Conservation (phyloP, 2,329 filamentous ascomycete species). For the Pezicula neosporulosa region DNA sequence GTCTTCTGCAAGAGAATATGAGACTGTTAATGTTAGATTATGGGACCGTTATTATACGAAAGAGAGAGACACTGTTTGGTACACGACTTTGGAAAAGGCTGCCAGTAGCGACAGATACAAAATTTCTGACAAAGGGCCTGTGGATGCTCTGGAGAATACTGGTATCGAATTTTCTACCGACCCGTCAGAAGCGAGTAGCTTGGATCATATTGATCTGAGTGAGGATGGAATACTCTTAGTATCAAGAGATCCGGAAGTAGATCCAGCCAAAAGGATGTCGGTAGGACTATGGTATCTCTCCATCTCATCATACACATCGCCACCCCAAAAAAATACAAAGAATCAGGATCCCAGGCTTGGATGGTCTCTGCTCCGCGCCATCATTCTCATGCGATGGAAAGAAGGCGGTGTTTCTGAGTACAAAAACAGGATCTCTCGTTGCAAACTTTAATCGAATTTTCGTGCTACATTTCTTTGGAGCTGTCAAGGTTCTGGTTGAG, state of each 20-base stretch:
- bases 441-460: neutral
- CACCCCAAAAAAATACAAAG: neutral
- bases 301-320: neutral
- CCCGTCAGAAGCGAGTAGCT: neutral
- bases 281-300: neutral
- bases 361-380: neutral
- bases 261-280: neutral
- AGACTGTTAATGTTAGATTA: neutral
- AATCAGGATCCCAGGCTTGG: neutral
- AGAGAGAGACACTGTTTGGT: neutral
- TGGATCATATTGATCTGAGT: neutral
- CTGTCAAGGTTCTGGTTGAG: neutral
- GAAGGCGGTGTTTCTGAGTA: neutral
- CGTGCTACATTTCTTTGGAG: neutral
- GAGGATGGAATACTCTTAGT: neutral
- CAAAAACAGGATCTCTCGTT: neutral
- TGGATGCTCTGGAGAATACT: neutral
- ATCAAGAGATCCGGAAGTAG: neutral
- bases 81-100: neutral
- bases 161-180: neutral
- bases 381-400: neutral
- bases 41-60: neutral
- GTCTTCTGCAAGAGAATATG: slow-evolving; percentile 1
- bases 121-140: neutral
- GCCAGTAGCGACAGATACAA: neutral